Conservation (phyloP, 768 basidiomycete genomes). For the Tricholoma terreum region DNA sequence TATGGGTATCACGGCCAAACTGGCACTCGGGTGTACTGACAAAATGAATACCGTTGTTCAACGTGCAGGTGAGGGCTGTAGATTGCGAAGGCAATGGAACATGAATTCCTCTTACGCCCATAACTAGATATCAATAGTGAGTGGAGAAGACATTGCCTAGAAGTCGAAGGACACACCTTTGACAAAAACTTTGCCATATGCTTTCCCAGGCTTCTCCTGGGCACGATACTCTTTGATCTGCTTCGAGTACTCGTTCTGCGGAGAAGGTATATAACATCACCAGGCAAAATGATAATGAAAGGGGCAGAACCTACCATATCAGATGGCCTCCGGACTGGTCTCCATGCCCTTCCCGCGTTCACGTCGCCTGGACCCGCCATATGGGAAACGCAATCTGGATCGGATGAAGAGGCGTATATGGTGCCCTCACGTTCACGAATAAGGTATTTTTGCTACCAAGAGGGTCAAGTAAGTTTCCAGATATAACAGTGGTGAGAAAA, state of each 20-base stretch:
- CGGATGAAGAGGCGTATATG: constrained; percentile 80
- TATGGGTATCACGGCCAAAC: constrained; percentile 54
- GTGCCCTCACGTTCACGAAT: constrained; percentile 73
- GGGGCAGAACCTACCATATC: constrained; percentile 73
- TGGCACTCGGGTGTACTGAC: constrained; percentile 83
- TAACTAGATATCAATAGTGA: constrained; percentile 46
- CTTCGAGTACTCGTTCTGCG: constrained; percentile 89
- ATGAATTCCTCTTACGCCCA: constrained; percentile 68
- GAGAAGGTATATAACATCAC: neutral
- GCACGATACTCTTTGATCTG: constrained; percentile 81
- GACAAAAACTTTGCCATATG: constrained; percentile 92
- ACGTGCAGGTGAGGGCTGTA: constrained; percentile 76
- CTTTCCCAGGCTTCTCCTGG: constrained; percentile 74
- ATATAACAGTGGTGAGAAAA: constrained; percentile 6
- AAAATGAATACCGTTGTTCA: constrained; percentile 96
- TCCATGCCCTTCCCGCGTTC: constrained; percentile 82
- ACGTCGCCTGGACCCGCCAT: constrained; percentile 76
- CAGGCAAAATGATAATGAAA: constrained; percentile 3
- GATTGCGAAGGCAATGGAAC: constrained; percentile 77
- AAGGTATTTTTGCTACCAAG: constrained; percentile 67
- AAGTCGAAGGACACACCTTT: constrained; percentile 52
- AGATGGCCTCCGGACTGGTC: constrained; percentile 81
- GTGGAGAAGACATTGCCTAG: constrained; percentile 1
- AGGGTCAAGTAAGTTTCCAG: constrained; percentile 7
- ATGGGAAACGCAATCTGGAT: constrained; percentile 68